Evolutionary conservation across 129 eudicot species (phyloP), one percentile per base, ranked within the genome.

Genomic region (Cynara cardunculus): DNA sequence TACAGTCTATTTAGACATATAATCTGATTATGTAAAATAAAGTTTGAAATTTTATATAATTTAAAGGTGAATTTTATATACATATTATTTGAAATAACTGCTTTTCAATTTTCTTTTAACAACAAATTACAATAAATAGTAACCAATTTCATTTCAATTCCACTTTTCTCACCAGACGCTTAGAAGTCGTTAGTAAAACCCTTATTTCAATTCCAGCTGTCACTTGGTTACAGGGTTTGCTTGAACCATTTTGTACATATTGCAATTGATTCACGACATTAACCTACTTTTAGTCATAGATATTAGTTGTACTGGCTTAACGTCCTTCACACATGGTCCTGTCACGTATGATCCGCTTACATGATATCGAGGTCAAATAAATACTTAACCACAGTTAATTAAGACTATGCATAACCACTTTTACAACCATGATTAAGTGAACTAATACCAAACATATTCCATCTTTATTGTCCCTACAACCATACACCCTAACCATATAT

Each of bases 401-500:
- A 56, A 56, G 10, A 56, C 24, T 24, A 56, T 56, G 5, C n/a
- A 56, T 56, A 5, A 56, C 65, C 7, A 56, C 65, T 18, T 24
- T 59, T 22, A 30, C 13, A n/a, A 41, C 37, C 74, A 41, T 77
- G 25, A 8, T 49, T 59, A 70, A 70, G 76, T 71, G 73, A 71
- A 31, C 6, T 12, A 71, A 31, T 9, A 71, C 71, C 69, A 71
- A 71, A 79, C 41, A 27, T 41, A 28, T 56, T 79, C 12, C 34
- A 71, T n/a, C 37, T 35, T 41, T 39, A 53, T 46, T 79, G 26
- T 3, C 77, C 59, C 73, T 3, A 71, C 61, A 22, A 71, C 83
- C 77, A 79, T 67, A 71, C 37, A 32, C 31, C 59, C 5, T 3
- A 79, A 21, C 61, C 49, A 31, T 71, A 79, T 70, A 59, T 70